These are phyloP conservation scores for Ottelia alismoides DNA, from an alignment of 106 monocot species.

Conservation along the genomic window DNA sequence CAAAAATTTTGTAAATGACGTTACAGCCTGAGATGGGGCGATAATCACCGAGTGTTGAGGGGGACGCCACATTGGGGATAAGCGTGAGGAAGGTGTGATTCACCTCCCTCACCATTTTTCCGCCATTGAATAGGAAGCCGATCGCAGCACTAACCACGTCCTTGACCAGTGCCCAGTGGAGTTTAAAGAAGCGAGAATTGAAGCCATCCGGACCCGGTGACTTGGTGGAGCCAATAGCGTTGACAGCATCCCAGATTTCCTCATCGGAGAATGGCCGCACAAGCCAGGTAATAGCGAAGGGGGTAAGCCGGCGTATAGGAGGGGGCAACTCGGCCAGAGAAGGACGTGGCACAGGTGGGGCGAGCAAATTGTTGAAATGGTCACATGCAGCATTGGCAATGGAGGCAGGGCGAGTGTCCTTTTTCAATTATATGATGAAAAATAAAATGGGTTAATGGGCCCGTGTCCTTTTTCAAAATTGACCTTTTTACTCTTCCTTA, in stretches of 20 bases:
- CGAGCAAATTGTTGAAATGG: too few relatives aligned
- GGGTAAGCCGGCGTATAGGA: too few relatives aligned
- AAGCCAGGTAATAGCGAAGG: too few relatives aligned
- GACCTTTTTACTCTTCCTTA: too few relatives aligned
- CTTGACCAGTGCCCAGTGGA: background rate
- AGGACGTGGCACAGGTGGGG: too few relatives aligned
- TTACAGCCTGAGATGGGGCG: background rate
- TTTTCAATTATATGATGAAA: too few relatives aligned
- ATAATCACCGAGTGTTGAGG: background rate
- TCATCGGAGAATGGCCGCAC: background rate
- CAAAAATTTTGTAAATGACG: background rate
- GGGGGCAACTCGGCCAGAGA: too few relatives aligned
- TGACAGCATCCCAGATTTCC: background rate
- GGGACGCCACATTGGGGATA: background rate
- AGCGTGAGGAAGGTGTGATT: background rate
- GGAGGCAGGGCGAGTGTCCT: too few relatives aligned
- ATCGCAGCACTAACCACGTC: background rate
- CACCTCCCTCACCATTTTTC: background rate
- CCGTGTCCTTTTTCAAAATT: too few relatives aligned
- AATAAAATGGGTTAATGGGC: too few relatives aligned
- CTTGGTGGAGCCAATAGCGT: background rate
- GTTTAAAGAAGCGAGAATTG: background rate
- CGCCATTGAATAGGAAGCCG: background rate
- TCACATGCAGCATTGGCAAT: too few relatives aligned
- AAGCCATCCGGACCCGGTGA: background rate